Evolutionary conservation across 73 alveolate species (phyloP).

Genomic region (Effrenium voratum): DNA sequence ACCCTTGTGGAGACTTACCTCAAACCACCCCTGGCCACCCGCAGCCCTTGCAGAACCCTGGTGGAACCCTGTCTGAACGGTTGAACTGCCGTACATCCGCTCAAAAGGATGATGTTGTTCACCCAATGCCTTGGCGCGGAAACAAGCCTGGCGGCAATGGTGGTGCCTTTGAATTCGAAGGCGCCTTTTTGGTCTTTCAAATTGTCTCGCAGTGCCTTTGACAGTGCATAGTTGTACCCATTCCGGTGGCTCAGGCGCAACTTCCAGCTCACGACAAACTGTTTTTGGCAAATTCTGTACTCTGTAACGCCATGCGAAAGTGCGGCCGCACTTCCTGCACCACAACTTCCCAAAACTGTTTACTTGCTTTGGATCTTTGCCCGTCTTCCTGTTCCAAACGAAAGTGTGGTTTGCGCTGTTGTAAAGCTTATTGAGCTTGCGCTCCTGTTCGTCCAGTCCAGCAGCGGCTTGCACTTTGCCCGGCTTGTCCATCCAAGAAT

Average conservation of each 20-base stretch:
- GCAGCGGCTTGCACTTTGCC: slow-evolving; percentile 8
- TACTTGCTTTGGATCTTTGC: not conserved
- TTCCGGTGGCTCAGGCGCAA: not conserved
- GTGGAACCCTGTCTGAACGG: slow-evolving; percentile 62
- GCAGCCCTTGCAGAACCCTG: no score
- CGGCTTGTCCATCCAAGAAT: not conserved
- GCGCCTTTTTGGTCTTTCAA: not conserved
- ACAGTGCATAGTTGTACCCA: not conserved
- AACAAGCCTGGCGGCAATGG: not conserved
- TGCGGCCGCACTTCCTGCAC: slow-evolving; percentile 9
- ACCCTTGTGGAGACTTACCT: no score
- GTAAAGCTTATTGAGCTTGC: not conserved
- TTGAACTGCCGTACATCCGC: slow-evolving; percentile 56
- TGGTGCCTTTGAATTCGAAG: not conserved
- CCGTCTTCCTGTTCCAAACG: slow-evolving; percentile 6
- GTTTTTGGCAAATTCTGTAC: not conserved
- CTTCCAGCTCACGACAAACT: not conserved
- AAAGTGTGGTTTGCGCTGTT: not conserved
- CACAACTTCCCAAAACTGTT: not conserved
- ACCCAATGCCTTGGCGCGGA: not conserved
- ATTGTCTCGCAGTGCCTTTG: no score
- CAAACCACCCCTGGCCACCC: no score
- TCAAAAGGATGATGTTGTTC: not conserved
- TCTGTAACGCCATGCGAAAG: not conserved
- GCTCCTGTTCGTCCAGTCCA: slow-evolving; percentile 2